Evolutionary conservation across 106 monocot species (phyloP).

Genomic region (Dioscorea alata): DNA sequence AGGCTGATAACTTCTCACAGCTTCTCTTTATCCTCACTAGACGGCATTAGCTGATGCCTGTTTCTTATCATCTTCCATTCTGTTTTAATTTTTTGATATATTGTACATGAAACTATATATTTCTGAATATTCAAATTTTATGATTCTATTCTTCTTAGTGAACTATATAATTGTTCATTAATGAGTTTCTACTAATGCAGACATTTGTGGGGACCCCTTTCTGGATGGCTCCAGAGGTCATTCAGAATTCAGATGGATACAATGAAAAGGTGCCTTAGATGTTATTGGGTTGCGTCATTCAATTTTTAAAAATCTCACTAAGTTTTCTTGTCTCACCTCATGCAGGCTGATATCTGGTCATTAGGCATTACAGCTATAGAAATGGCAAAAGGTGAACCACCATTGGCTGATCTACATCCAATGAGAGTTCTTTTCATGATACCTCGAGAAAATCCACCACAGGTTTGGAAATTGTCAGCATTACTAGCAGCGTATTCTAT

Average conservation of each 20-base stretch:
- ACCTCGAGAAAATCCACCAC: slow-evolving; percentile 97
- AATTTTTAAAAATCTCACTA: not conserved
- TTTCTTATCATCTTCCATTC: too few relatives aligned
- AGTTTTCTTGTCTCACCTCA: slow-evolving; percentile 15
- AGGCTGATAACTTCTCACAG: too few relatives aligned
- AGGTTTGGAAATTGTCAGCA: slow-evolving; percentile 39
- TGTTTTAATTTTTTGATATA: too few relatives aligned
- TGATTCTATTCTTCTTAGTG: not conserved
- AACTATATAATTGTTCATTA: not conserved
- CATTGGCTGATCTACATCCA: slow-evolving; percentile 94
- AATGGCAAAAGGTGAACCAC: slow-evolving; percentile 99
- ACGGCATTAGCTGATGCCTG: too few relatives aligned
- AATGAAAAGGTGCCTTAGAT: slow-evolving; percentile 74
- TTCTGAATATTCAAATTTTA: too few relatives aligned
- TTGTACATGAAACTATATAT: too few relatives aligned
- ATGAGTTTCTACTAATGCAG: slow-evolving; percentile 33
- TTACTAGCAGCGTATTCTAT: not conserved
- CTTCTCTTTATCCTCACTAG: too few relatives aligned
- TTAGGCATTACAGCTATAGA: slow-evolving; percentile 99
- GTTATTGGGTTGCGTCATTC: not conserved
- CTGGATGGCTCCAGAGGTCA: slow-evolving; percentile 99
- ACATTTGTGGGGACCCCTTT: slow-evolving; percentile 99
- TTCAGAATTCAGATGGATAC: slow-evolving; percentile 96
- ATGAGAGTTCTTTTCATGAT: slow-evolving; percentile 99
- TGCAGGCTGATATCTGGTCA: slow-evolving; percentile 99